These are phyloP conservation scores for Phanerodontia chrysosporium DNA, from an alignment of 768 basidiomycete species.

Conservation along the genomic window DNA sequence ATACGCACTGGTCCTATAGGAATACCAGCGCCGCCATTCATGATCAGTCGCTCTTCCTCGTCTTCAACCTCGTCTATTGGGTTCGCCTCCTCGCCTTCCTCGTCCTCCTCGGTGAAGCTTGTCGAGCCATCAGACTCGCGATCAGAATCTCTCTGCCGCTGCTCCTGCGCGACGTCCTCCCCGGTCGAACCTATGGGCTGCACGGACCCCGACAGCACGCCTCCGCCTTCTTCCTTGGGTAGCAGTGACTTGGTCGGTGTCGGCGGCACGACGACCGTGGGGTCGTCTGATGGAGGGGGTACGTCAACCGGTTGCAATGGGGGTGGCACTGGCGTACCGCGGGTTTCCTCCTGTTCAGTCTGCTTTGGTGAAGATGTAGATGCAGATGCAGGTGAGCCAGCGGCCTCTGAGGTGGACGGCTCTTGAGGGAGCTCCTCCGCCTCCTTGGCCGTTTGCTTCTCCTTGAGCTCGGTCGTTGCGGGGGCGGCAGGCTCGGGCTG, in stretches of 20 bases:
- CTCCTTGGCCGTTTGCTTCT: conserved; percentile 25
- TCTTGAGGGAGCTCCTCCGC: conserved; percentile 33
- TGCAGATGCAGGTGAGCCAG: neutral
- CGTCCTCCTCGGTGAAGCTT: conserved; percentile 51
- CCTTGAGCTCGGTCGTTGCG: conserved; percentile 20
- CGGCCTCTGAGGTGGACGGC: conserved; percentile 13
- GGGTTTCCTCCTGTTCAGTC: conserved; percentile 4
- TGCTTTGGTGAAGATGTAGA: too few relatives aligned
- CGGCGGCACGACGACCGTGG: conserved; percentile 41
- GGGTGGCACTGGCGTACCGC: conserved; percentile 14
- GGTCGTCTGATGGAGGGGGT: conserved; percentile 28
- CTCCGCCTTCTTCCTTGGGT: conserved; percentile 76
- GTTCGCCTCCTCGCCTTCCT: conserved; percentile 52
- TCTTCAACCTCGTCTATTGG: conserved; percentile 67
- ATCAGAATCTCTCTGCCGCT: conserved; percentile 37
- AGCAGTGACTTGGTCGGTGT: conserved; percentile 43
- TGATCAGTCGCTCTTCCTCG: conserved; percentile 85
- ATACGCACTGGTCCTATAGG: conserved; percentile 85
- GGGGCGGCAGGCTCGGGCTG: conserved; percentile 11
- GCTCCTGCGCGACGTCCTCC: conserved; percentile 26
- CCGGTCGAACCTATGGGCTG: conserved; percentile 86
- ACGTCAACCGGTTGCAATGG: conserved; percentile 23
- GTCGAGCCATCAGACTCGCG: conserved; percentile 50
- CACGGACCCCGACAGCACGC: conserved; percentile 87
- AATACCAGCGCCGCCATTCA: conserved; percentile 91